Evolutionary conservation across 345 rosid genomes (phyloP).

Genomic region (Laguncularia racemosa): DNA sequence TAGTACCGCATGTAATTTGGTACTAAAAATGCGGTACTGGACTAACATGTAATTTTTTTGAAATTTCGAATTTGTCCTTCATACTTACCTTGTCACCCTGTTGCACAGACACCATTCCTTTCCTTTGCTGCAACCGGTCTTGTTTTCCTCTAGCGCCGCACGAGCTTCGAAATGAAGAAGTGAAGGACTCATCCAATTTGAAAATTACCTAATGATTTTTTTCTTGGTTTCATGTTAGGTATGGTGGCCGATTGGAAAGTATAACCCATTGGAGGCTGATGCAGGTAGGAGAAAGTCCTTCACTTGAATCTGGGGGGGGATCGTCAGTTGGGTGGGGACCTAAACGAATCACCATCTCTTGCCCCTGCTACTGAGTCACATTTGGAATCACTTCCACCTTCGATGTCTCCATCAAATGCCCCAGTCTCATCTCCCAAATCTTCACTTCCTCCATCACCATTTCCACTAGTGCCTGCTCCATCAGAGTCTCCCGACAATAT

Average conservation of each 20-base stretch:
- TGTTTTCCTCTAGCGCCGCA: too few relatives aligned
- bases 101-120: too few relatives aligned
- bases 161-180: too few relatives aligned
- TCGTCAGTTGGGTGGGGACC: constrained; percentile 1
- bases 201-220: constrained; percentile 6
- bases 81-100: too few relatives aligned
- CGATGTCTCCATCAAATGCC: neutral
- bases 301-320: constrained; percentile 7
- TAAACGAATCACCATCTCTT: constrained; percentile 12
- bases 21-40: too few relatives aligned
- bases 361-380: constrained; percentile 7
- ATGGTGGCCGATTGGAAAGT: constrained; percentile 15
- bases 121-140: too few relatives aligned
- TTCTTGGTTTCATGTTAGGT: constrained; percentile 22
- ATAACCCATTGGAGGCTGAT: constrained; percentile 30
- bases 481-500: constrained; percentile 17
- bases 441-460: constrained; percentile 19
- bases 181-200: neutral
- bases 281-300: constrained; percentile 17
- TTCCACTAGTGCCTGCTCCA: constrained; percentile 24
- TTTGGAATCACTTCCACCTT: constrained; percentile 22
- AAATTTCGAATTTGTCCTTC: too few relatives aligned
- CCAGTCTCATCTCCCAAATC: constrained; percentile 23
- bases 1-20: too few relatives aligned
- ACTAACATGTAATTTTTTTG: too few relatives aligned